Conservation (phyloP, 768 basidiomycete species). For the Amanita thiersii region DNA sequence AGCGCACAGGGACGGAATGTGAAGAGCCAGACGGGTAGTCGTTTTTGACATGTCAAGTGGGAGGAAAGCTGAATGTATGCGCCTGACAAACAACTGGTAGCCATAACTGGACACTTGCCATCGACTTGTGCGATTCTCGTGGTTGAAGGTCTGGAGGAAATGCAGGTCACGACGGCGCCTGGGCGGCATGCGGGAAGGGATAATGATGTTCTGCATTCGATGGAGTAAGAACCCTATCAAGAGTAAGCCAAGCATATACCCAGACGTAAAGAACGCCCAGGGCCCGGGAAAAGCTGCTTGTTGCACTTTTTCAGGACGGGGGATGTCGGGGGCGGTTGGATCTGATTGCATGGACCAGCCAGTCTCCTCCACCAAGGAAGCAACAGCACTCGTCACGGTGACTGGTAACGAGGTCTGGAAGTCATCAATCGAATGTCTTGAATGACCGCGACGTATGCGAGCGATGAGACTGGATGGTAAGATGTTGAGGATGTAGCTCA, state of each 20-base stretch:
- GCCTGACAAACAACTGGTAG: conserved; percentile 15
- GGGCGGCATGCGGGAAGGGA: conserved; percentile 43
- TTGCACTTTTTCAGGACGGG: conserved; percentile 1
- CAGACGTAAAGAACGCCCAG: conserved; percentile 67
- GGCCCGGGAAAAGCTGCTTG: conserved; percentile 41
- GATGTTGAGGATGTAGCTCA: conserved; percentile 5
- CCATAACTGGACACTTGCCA: conserved; percentile 16
- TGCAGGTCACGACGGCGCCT: conserved; percentile 5
- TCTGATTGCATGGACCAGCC: neutral
- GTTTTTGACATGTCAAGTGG: conserved; percentile 60
- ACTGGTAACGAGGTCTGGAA: neutral
- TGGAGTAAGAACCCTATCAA: conserved; percentile 64
- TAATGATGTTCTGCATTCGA: conserved; percentile 71
- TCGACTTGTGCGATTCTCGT: neutral
- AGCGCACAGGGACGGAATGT: conserved; percentile 57
- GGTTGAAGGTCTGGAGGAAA: neutral
- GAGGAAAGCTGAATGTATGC: conserved; percentile 34
- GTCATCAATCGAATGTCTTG: neutral
- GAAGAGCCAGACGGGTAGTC: conserved; percentile 47
- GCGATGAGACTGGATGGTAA: conserved; percentile 5
- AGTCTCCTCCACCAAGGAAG: conserved; percentile 5
- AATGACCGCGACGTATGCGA: conserved; percentile 2
- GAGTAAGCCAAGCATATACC: conserved; percentile 61
- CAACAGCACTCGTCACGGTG: conserved; percentile 2
- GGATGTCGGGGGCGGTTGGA: neutral